These are phyloP conservation scores for Cadophora sp. DNA, from an alignment of 2,329 filamentous ascomycete genomes.

Conservation along the genomic window DNA sequence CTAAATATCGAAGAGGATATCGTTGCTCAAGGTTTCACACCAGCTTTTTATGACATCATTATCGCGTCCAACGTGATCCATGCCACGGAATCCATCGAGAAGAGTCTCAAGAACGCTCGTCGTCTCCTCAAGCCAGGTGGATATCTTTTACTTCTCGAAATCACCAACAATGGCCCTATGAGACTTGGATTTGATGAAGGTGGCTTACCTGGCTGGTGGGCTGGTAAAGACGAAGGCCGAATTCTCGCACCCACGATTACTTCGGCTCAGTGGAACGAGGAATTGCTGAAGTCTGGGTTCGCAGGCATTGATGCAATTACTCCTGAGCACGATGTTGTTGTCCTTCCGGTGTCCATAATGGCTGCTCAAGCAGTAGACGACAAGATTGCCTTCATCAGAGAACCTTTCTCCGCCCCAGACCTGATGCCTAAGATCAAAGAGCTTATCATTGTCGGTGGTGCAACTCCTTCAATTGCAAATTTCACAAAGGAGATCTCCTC, in stretches of 20 bases:
- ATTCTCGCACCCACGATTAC: neutral
- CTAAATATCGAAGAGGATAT: constrained; percentile 45
- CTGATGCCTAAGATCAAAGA: constrained; percentile 10
- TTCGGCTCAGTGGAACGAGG: neutral
- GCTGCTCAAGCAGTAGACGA: constrained; percentile 26
- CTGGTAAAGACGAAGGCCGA: neutral
- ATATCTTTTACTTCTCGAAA: constrained; percentile 52
- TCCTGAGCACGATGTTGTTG: neutral
- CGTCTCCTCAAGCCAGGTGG: constrained; percentile 52
- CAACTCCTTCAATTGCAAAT: constrained; percentile 6
- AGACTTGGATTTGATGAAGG: constrained; percentile 23
- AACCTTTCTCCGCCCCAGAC: constrained; percentile 15
- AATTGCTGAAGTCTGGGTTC: neutral
- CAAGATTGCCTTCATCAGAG: constrained; percentile 17
- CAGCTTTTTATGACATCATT: constrained; percentile 47
- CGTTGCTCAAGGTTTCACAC: constrained; percentile 43
- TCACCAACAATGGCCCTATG: constrained; percentile 40
- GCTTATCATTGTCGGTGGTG: constrained; percentile 15
- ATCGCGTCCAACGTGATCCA: constrained; percentile 49
- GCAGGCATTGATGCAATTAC: constrained; percentile 11
- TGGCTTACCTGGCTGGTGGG: constrained; percentile 14
- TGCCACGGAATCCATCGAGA: constrained; percentile 43
- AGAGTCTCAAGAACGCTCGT: constrained; percentile 44
- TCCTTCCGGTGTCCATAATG: constrained; percentile 9
- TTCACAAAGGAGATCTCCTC: neutral